A percentile compares a stretch with the other conserved stretches of the same genome.
Conservation (phyloP, 2,329 filamentous ascomycete genomes). For the Alternaria sp. region DNA sequence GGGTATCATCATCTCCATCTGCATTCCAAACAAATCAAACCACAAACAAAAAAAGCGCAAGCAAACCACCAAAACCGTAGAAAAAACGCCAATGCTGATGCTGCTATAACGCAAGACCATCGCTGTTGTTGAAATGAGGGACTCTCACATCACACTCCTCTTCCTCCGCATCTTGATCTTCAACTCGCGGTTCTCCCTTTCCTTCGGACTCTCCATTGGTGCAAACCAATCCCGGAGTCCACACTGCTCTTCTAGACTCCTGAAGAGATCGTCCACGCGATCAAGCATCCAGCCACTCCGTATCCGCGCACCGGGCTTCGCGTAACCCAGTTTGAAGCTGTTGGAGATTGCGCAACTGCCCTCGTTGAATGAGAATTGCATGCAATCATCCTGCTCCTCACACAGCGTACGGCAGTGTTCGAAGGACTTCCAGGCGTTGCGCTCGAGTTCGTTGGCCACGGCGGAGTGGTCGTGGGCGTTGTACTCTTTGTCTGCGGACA, state of each 20-base stretch:
- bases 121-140: too few species aligned
- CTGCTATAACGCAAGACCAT: neutral
- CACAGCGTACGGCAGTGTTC: constrained; percentile 44
- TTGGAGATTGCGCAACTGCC: constrained; percentile 41
- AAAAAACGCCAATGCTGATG: neutral
- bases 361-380: constrained; percentile 45
- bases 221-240: constrained; percentile 45
- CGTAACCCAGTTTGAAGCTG: constrained; percentile 42
- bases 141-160: neutral
- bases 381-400: constrained; percentile 40
- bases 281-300: constrained; percentile 47
- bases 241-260: constrained; percentile 38
- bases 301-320: constrained; percentile 35
- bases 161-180: constrained; percentile 27
- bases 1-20: constrained; percentile 11
- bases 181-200: constrained; percentile 20
- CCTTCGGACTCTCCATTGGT: constrained; percentile 25
- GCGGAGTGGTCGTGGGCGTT: constrained; percentile 41
- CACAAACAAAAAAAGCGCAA: neutral
- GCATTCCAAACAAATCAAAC: neutral
- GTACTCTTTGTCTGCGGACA: constrained; percentile 45
- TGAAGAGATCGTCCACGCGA: constrained; percentile 43
- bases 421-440: constrained; percentile 46
- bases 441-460: constrained; percentile 29
- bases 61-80: neutral